Conservation (phyloP, 148 eudicot species). For the Vaccinium corymbosum region DNA sequence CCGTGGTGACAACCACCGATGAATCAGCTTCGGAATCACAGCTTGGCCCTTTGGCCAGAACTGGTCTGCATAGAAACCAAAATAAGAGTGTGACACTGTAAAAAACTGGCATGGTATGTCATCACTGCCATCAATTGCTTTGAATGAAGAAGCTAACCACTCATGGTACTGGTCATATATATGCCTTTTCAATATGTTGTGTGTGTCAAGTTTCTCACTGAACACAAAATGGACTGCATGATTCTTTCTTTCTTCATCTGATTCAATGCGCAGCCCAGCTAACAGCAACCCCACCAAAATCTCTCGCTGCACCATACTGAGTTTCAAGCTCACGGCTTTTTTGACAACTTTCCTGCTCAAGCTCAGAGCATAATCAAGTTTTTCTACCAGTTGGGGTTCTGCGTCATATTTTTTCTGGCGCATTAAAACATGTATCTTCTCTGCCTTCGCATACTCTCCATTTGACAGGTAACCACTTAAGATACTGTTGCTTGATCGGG, state of each 20-base stretch:
- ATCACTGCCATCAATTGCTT: conserved; percentile 31
- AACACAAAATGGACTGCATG: conserved; percentile 57
- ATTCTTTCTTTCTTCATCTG: conserved; percentile 40
- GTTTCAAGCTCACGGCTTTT: conserved; percentile 49
- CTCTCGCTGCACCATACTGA: conserved; percentile 79
- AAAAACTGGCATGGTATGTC: conserved; percentile 47
- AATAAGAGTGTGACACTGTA: conserved; percentile 66
- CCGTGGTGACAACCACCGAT: conserved; percentile 86
- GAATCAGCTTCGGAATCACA: conserved; percentile 67
- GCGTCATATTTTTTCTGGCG: conserved; percentile 61
- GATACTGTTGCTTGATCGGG: conserved; percentile 60
- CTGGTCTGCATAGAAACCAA: conserved; percentile 74
- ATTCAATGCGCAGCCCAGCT: conserved; percentile 64
- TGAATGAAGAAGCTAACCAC: conserved; percentile 55
- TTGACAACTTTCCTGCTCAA: conserved; percentile 38
- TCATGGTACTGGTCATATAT: conserved; percentile 67
- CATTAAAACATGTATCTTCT: conserved; percentile 62
- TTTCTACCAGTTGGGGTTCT: conserved; percentile 57
- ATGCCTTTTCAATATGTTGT: conserved; percentile 55
- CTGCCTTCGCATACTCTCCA: conserved; percentile 54
- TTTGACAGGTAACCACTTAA: conserved; percentile 56
- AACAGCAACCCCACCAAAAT: conserved; percentile 74
- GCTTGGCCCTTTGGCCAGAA: conserved; percentile 64
- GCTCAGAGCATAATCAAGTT: conserved; percentile 42
- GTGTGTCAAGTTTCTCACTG: conserved; percentile 42